A percentile compares a stretch with the other conserved stretches of the same genome.
These are phyloP conservation scores for Aspergillus carbonarius DNA, from an alignment of 2,329 filamentous ascomycete genomes.

Conservation along the genomic window DNA sequence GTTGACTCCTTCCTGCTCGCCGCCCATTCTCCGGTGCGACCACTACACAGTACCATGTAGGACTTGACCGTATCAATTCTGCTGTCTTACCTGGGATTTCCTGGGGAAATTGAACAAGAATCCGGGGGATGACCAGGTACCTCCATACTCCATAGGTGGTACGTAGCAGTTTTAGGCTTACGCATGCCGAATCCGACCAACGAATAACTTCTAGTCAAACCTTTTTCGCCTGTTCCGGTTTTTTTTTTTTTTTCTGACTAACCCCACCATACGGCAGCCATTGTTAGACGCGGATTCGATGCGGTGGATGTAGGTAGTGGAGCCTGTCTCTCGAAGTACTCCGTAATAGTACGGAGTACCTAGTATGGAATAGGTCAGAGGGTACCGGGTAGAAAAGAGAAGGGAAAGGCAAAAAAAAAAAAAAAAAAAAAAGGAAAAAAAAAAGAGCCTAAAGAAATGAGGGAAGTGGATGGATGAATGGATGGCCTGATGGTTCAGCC, in stretches of 20 bases:
- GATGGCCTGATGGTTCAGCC: constrained; percentile 12
- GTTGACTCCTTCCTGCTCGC: not conserved
- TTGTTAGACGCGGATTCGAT: not conserved
- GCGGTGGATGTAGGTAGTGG: not conserved
- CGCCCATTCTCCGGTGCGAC: not conserved
- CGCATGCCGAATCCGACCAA: not conserved
- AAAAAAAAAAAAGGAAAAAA: constrained; percentile 9
- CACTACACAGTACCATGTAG: not conserved
- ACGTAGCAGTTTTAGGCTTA: not conserved
- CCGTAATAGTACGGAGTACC: no score
- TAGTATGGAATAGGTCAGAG: not conserved
- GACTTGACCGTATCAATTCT: no score
- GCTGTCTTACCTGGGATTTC: not conserved
- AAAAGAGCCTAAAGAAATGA: constrained; percentile 7
- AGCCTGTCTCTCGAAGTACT: not conserved
- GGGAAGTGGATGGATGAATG: not conserved
- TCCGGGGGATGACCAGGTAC: not conserved
- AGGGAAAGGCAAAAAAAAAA: constrained; percentile 12
- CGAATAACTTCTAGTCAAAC: not conserved
- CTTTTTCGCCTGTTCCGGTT: not conserved
- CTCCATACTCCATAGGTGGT: no score
- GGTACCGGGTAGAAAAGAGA: constrained; percentile 1
- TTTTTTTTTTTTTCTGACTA: not conserved
- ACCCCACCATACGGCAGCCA: not conserved
- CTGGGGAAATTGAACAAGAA: not conserved